Conservation (phyloP, 257 asterid species). For the Fraxinus excelsior region DNA sequence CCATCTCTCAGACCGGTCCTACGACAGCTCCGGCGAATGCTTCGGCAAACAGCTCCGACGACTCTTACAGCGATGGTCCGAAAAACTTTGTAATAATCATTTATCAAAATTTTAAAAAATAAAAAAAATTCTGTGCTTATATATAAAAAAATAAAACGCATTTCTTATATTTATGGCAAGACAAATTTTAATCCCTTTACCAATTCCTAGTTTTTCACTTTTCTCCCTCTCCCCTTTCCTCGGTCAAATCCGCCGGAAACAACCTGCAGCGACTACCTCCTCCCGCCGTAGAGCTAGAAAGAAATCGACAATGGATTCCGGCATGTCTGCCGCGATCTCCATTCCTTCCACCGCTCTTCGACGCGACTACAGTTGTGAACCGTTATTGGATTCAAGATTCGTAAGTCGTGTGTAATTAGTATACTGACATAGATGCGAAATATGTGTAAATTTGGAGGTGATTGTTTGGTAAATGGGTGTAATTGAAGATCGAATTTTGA, state of each 20-base stretch:
- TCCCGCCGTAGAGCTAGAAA: conserved; percentile 28
- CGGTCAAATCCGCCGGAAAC: conserved; percentile 37
- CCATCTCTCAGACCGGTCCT: too few relatives aligned
- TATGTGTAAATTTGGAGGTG: neutral
- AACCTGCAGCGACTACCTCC: conserved; percentile 22
- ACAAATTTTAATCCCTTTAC: conserved; percentile 30
- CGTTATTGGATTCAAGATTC: conserved; percentile 62
- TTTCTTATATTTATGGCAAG: conserved; percentile 41
- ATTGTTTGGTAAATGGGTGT: neutral
- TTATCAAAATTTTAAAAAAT: neutral
- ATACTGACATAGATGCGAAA: neutral
- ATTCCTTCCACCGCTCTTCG: conserved; percentile 40
- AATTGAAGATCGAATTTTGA: conserved; percentile 8
- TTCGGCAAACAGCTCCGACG: too few relatives aligned
- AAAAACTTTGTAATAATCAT: too few relatives aligned
- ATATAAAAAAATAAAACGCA: neutral
- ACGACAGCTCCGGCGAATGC: too few relatives aligned
- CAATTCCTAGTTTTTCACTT: conserved; percentile 43
- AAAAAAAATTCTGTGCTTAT: neutral
- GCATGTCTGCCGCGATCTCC: conserved; percentile 63
- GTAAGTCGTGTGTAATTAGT: conserved; percentile 44
- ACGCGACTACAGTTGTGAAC: conserved; percentile 59
- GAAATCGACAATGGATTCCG: conserved; percentile 35
- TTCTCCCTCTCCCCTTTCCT: conserved; percentile 30
- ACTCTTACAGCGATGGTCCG: too few relatives aligned